These are phyloP conservation scores for Chlorencoelia australis DNA, from an alignment of 2,329 filamentous ascomycete species.

Conservation along the genomic window DNA sequence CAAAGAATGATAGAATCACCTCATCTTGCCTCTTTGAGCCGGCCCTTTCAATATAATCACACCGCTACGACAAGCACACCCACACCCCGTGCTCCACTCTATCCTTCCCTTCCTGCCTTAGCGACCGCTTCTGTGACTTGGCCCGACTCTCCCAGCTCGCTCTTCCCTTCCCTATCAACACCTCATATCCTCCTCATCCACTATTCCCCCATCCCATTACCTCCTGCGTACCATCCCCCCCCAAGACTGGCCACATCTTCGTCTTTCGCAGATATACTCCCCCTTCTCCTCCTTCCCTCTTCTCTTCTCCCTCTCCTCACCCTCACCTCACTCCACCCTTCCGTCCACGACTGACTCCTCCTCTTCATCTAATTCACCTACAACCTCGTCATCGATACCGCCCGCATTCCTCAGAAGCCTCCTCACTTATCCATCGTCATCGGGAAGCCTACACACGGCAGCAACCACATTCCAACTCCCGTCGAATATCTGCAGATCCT, in stretches of 20 bases:
- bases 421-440: slow-evolving; percentile 18
- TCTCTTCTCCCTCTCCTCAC: slow-evolving; percentile 26
- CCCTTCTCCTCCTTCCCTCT: slow-evolving; percentile 23
- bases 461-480: slow-evolving; percentile 15
- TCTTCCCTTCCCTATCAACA: slow-evolving; percentile 9
- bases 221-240: slow-evolving; percentile 16
- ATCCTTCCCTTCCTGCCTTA: not conserved
- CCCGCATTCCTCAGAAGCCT: slow-evolving; percentile 10
- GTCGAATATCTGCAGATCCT: slow-evolving; percentile 6
- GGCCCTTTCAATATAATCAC: too few species aligned
- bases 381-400: slow-evolving; percentile 9
- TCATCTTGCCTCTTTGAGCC: too few species aligned
- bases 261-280: slow-evolving; percentile 25
- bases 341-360: too few species aligned
- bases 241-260: slow-evolving; percentile 21
- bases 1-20: not conserved
- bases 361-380: too few species aligned
- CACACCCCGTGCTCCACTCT: not conserved
- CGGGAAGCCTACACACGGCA: slow-evolving; percentile 13
- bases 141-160: slow-evolving; percentile 7
- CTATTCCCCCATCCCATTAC: slow-evolving; percentile 6
- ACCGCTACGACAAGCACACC: not conserved
- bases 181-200: slow-evolving; percentile 5
- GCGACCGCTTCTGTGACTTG: slow-evolving; percentile 1
- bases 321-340: slow-evolving; percentile 11